Evolutionary conservation across 768 basidiomycete species (phyloP), one percentile per base, ranked within the genome.

Genomic region (Panaeolus cyanescens): DNA sequence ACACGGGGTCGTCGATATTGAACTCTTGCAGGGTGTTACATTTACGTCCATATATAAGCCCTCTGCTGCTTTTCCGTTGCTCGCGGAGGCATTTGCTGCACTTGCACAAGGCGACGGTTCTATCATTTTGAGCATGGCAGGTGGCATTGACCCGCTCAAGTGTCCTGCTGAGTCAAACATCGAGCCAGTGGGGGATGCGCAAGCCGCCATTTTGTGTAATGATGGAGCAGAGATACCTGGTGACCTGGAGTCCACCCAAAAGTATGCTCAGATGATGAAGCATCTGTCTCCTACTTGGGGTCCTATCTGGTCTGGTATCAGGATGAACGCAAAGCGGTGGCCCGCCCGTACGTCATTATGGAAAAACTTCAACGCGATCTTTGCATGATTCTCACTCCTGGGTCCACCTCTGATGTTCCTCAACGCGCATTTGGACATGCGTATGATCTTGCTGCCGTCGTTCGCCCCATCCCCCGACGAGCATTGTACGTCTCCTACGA

Each of bases 401-500:
- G 85, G 0, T 87, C 88, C 3, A 83, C 89, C 0, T 80, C 86
- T 4, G 93, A 96, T 62, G 79, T 92, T 28, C 80, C 87, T 36
- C 73, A 80, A 32, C 87, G 94, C 6, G 80, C 93, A 2, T 75
- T 96, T 9, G 96, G 97, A 0, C 94, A 92, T 68, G 89, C 96
- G 0, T 94, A 95, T 68, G 95, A 93, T 9, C 85, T 99, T 22
- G 89, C 94, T 2, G 90, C 91, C 4, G 81, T 99, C 28, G 86
- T 98, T 12, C 88, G 93, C 25, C 82, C 93, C 60, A 91, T 96
- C 33, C 91, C 93, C 0, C 85, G 90, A 62, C 85, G 93, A 22
- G 95, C 96, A 0, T 80, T 99, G 1, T 99, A 99, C 67, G 92
- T 96, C 45, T 96, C 95, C 5, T 95, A 95, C 74, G 96, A 99